Evolutionary conservation across 805 yeast genomes (phyloP), one percentile per base, ranked within the genome.

Genomic region (Monosporozyma siamensis): DNA sequence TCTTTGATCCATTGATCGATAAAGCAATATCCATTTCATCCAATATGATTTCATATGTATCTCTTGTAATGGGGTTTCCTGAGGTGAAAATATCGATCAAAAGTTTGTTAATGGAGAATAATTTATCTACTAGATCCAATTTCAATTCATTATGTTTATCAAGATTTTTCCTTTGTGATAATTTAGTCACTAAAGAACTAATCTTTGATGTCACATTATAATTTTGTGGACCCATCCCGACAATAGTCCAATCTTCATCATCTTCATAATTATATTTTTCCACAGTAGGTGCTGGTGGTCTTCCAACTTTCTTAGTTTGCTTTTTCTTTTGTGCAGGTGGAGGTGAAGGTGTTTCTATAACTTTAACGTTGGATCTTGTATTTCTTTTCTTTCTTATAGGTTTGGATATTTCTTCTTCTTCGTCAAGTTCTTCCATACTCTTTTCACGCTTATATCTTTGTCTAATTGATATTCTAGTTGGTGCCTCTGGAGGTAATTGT

Each of bases 201-300:
- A 49, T 44, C 21, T 41, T 15, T 10, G 46, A 22, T 9, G 49
- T 44, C 1, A 58, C 31, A 3, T 54, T 44, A 12, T 48, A 32
- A 44, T 61, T 61, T 44, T 61, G 65, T 7, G 63, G 61, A 4
- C 65, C 65, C 44, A 56, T 38, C 3, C 65, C 65, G 3, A 59
- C 59, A 7, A 55, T 39, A 14, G 49, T 41, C 63, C 64, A 58
- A 48, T 59, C 58, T 34, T 50, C 63, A 42, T 61, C 65, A 43
- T 58, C 60, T 10, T 58, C 62, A 38, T 55, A 61, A 34, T 50
- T 45, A 41, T 55, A 61, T 38, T 44, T 48, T 3, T 36, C 44
- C 29, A 44, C 25, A 23, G 41, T 38, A 22, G 27, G 18, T 4
- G 12, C 24, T 8, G 17, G 49, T 38, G 40, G 40, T 42, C 26